Evolutionary conservation across 768 basidiomycete genomes (phyloP), one percentile per base, ranked within the genome.

Genomic region (Russula brevipes): DNA sequence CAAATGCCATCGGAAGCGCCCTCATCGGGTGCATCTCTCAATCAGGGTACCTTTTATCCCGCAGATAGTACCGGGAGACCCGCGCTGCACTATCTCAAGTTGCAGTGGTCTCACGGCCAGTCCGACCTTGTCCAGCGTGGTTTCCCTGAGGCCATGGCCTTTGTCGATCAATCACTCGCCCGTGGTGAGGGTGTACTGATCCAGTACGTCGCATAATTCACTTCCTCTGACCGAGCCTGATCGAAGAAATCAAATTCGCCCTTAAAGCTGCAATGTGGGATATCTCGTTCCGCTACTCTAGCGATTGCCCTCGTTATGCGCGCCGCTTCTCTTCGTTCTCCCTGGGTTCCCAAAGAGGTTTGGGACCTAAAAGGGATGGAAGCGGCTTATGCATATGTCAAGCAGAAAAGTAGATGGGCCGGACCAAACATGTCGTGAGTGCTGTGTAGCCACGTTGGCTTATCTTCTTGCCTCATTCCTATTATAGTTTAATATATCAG

Each of bases 381-480:
- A 71, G 88, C 84, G 44, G 89, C 94, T 33, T 96, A 96, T 74
- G 76, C 86, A 52, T 96, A 84, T 76, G 93, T 95, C 47, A 94
- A 95, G 75, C 82, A 87, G 71, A 94, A 91, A 78, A 91, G 89
- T 73, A 85, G 83, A 74, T 88, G 87, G 78, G 83, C 92, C 61
- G 90, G 94, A 19, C 94, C 94, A 58, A 96, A 96, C 75, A 95
- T 96, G 86, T 93, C 91, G 89, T 93, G 78, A 75, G 91, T 86
- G 44, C 44, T 59, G 49, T 86, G 42, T 46, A 58, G 51, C 39
- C 33, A 39, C 65, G 51, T 54, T 56, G 59, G 53, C 53, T 51
- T 56, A 33, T 33, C 38, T 35, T 8, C 24, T 33, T 47, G 19
- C 59, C 57, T 60, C n/a, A 57, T 58, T 63, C 61, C 68, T 53